These are phyloP conservation scores for Lichtheimia hyalospora DNA, from an alignment of 371 early-diverging fungal genomes.

Conservation along the genomic window DNA sequence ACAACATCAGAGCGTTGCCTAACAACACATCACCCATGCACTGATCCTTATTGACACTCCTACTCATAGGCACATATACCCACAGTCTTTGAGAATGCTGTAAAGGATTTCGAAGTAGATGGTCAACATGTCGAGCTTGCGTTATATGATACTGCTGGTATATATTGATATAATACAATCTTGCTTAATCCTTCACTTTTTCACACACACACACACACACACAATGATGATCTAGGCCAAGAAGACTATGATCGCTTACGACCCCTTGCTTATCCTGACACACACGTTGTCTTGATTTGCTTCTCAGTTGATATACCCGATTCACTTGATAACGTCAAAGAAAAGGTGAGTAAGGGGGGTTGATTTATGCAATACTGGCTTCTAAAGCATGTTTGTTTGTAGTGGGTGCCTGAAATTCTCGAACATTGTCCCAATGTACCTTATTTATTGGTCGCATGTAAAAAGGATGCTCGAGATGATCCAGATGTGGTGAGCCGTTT, in stretches of 20 bases:
- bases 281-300: slow-evolving; percentile 51
- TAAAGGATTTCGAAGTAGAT: slow-evolving; percentile 72
- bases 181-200: neutral
- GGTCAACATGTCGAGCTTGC: slow-evolving; percentile 73
- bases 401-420: slow-evolving; percentile 55
- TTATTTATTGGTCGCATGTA: slow-evolving; percentile 49
- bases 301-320: slow-evolving; percentile 62
- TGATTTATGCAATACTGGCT: neutral
- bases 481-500: slow-evolving; percentile 21
- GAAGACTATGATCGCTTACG: slow-evolving; percentile 58
- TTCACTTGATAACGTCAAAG: slow-evolving; percentile 55
- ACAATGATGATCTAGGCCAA: slow-evolving; percentile 35
- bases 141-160: slow-evolving; percentile 88
- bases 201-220: no score
- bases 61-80: slow-evolving; percentile 35
- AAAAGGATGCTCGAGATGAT: slow-evolving; percentile 52
- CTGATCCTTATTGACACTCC: neutral
- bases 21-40: neutral
- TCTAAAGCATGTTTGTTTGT: neutral
- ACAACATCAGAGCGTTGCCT: neutral
- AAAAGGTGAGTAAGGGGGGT: slow-evolving; percentile 32
- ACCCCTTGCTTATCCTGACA: slow-evolving; percentile 48
- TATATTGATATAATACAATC: slow-evolving; percentile 12
- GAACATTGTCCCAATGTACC: slow-evolving; percentile 40
- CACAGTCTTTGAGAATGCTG: slow-evolving; percentile 81